Evolutionary conservation across 352 stramenopile genomes (phyloP).

Genomic region (Globisporangium viniferum): DNA sequence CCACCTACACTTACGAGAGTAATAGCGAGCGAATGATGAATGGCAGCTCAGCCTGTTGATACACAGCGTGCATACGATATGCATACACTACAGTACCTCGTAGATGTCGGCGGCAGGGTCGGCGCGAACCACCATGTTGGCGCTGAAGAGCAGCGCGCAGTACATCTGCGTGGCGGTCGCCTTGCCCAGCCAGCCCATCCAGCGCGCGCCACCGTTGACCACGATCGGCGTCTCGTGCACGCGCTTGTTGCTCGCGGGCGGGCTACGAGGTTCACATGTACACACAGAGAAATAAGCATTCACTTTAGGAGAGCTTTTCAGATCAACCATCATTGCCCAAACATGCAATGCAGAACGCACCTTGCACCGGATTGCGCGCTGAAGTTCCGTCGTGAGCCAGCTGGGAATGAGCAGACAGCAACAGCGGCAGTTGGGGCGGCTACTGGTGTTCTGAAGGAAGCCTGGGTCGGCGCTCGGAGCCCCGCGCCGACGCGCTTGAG

Average conservation of each 20-base stretch:
- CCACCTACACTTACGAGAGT: constrained; percentile 23
- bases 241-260: constrained; percentile 30
- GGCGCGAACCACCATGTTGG: constrained; percentile 60
- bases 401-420: not conserved
- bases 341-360: constrained; percentile 1
- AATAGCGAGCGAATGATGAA: not conserved
- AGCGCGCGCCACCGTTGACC: constrained; percentile 37
- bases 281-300: not conserved
- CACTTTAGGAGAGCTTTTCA: not conserved
- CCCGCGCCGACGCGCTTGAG: not conserved
- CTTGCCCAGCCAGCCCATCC: constrained; percentile 60
- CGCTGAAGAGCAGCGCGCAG: constrained; percentile 57
- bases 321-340: not conserved
- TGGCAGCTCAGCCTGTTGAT: not conserved
- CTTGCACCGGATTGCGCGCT: constrained; percentile 5
- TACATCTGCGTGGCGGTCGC: constrained; percentile 75
- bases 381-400: not conserved
- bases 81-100: constrained; percentile 29
- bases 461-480: not conserved
- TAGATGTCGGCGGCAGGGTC: constrained; percentile 49
- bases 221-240: constrained; percentile 56
- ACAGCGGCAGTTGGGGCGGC: not conserved
- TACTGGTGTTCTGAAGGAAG: not conserved
- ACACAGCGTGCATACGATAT: not conserved
- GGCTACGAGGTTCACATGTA: constrained; percentile 8